Evolutionary conservation across 2,329 filamentous ascomycete genomes (phyloP), one percentile per base, ranked within the genome.

Genomic region (Nothophoma quercina): DNA sequence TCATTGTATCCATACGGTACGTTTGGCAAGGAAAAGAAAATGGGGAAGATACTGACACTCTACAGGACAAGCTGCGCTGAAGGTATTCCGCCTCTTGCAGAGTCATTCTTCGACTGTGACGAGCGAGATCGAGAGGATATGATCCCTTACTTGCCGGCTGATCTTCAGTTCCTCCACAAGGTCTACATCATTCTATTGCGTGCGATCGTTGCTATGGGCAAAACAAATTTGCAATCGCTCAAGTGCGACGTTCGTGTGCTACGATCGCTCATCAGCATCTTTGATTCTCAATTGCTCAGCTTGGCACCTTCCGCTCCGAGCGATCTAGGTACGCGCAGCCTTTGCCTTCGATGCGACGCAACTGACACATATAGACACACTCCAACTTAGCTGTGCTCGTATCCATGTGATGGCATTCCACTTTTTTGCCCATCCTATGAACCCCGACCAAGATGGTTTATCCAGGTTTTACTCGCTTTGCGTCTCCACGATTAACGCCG

Each of bases 1-100:
- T 71, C n/a, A 71, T 71, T 44, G 69, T 70, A 12, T 72, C 67
- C 10, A 73, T 75, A 49, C 65, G 71, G 68, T 73, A 58, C 43
- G 44, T 47, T 22, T 15, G 34, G 7, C 30, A 36, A 19, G 22
- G 23, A 15, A 10, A 13, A 7, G n/a, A 13, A 22, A 7, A 33
- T 15, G 16, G n/a, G n/a, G n/a, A n/a, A n/a, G n/a, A n/a, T n/a
- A 36, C 59, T 69, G 35, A 69, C 28, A 12, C 18, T n/a, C 9
- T 10, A 7, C 35, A 71, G 69, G 45, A 68, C 69, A 18, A 71
- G 67, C 35, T 68, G 64, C 32, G 63, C 62, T 45, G 69, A 71
- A 59, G 70, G 70, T 25, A 70, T 74, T 16, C 71, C 71, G 8
- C 70, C 70, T 9, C 67, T 70, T 42, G 67, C 68, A 10, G 70